Evolutionary conservation across 257 asterid species (phyloP).

Genomic region (Euphrasia confusa): DNA sequence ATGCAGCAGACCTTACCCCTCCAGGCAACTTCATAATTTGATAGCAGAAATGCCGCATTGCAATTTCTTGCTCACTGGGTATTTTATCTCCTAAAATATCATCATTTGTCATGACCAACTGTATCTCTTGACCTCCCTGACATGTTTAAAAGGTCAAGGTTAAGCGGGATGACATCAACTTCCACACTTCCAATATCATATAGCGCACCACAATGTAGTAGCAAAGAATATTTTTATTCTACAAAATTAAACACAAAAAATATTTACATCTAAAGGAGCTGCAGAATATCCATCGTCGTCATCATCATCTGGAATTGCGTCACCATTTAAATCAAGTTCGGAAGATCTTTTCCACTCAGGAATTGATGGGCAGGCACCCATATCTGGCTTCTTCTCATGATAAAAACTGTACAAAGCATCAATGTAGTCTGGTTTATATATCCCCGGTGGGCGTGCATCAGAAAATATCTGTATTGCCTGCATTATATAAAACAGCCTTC

Average conservation of each 20-base stretch:
- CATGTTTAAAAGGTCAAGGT: slow-evolving; percentile 22
- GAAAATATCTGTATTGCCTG: slow-evolving; percentile 82
- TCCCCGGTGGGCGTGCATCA: slow-evolving; percentile 97
- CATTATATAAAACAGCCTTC: not conserved
- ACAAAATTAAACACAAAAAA: not conserved
- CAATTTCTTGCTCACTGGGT: slow-evolving; percentile 68
- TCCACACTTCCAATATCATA: not conserved
- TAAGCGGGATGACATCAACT: slow-evolving; percentile 4
- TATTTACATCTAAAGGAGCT: slow-evolving; percentile 50
- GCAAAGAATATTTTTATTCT: not conserved
- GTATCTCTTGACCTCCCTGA: slow-evolving; percentile 73
- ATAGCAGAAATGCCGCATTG: slow-evolving; percentile 70
- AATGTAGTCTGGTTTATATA: slow-evolving; percentile 85
- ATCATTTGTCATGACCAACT: slow-evolving; percentile 63
- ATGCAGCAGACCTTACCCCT: slow-evolving; percentile 47
- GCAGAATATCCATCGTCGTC: slow-evolving; percentile 80
- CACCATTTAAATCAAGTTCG: slow-evolving; percentile 94
- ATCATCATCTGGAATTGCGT: slow-evolving; percentile 85
- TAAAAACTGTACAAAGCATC: slow-evolving; percentile 79
- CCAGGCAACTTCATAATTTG: slow-evolving; percentile 66
- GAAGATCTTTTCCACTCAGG: slow-evolving; percentile 97
- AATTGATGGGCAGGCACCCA: slow-evolving; percentile 70
- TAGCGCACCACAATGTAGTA: slow-evolving; percentile 13
- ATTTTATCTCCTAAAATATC: slow-evolving; percentile 84
- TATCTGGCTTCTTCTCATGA: slow-evolving; percentile 88